Conservation (phyloP, 345 rosid genomes). For the Citrus sp. region DNA sequence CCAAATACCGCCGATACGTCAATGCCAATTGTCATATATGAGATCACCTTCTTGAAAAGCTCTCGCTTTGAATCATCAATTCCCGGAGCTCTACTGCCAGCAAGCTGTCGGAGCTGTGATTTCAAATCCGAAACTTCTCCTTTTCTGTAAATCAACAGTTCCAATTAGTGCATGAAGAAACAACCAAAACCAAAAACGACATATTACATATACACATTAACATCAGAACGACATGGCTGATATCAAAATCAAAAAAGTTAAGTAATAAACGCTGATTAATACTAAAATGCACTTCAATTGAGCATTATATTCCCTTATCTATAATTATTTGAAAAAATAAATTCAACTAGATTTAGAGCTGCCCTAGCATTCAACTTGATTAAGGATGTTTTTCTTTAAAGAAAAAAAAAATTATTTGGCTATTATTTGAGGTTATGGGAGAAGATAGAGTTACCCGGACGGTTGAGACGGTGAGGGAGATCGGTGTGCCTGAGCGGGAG, state of each 20-base stretch:
- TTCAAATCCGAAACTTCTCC: constrained; percentile 94
- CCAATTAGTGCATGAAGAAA: background rate
- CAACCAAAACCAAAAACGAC: background rate
- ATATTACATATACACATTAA: background rate
- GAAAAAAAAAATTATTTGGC: background rate
- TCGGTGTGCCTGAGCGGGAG: constrained; percentile 77
- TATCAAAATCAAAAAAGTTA: background rate
- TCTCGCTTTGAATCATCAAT: constrained; percentile 95
- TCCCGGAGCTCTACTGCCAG: constrained; percentile 94
- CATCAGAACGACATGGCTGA: background rate
- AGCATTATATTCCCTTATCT: background rate
- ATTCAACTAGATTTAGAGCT: background rate
- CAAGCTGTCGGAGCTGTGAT: constrained; percentile 90
- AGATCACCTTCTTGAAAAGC: constrained; percentile 90
- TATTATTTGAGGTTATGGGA: background rate
- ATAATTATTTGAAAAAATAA: background rate
- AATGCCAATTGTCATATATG: constrained; percentile 90
- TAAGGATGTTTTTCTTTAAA: background rate
- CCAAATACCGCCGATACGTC: constrained; percentile 93
- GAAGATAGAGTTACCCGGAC: constrained; percentile 64
- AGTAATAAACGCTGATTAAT: background rate
- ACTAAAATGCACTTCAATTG: constrained; percentile 1
- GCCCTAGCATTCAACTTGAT: background rate
- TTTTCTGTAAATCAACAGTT: constrained; percentile 45
- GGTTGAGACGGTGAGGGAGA: constrained; percentile 94